Evolutionary conservation across 2,329 filamentous ascomycete species (phyloP).

Genomic region (Cladobotryum mycophilum): DNA sequence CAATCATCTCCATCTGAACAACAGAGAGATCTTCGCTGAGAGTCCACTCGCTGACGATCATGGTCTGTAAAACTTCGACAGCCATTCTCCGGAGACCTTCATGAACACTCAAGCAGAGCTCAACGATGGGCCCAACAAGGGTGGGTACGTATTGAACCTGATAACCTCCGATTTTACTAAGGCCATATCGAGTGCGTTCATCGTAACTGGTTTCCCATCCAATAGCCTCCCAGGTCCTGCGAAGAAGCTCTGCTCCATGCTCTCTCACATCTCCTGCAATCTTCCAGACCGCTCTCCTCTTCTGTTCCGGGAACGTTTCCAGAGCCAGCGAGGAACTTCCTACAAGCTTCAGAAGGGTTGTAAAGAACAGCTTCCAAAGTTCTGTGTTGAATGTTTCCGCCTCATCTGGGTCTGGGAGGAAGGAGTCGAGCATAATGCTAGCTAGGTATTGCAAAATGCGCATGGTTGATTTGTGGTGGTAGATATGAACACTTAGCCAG

Average conservation of each 20-base stretch:
- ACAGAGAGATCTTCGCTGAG: constrained; percentile 85
- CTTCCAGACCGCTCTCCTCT: constrained; percentile 94
- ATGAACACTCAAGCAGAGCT: constrained; percentile 91
- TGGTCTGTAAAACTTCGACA: constrained; percentile 88
- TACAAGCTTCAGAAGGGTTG: constrained; percentile 79
- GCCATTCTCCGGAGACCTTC: constrained; percentile 84
- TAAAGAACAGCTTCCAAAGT: constrained; percentile 90
- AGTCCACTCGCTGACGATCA: constrained; percentile 98
- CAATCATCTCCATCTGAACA: constrained; percentile 94
- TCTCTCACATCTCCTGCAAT: constrained; percentile 95
- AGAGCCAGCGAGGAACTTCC: constrained; percentile 83
- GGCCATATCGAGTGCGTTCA: constrained; percentile 68
- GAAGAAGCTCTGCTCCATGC: constrained; percentile 78
- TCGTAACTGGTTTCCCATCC: constrained; percentile 89
- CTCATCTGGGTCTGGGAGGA: constrained; percentile 83
- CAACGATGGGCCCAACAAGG: constrained; percentile 84
- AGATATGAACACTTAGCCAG: constrained; percentile 92
- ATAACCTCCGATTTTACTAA: constrained; percentile 86
- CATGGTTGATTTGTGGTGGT: constrained; percentile 86
- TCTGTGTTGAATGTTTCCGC: constrained; percentile 89
- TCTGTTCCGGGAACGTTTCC: constrained; percentile 96
- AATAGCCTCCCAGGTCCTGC: constrained; percentile 86
- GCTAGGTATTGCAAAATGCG: constrained; percentile 77
- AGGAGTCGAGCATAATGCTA: constrained; percentile 71
- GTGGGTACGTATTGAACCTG: constrained; percentile 97